A percentile compares a stretch with the other conserved stretches of the same genome.
Conservation (phyloP, 768 basidiomycete genomes). For the Trametes punicea region DNA sequence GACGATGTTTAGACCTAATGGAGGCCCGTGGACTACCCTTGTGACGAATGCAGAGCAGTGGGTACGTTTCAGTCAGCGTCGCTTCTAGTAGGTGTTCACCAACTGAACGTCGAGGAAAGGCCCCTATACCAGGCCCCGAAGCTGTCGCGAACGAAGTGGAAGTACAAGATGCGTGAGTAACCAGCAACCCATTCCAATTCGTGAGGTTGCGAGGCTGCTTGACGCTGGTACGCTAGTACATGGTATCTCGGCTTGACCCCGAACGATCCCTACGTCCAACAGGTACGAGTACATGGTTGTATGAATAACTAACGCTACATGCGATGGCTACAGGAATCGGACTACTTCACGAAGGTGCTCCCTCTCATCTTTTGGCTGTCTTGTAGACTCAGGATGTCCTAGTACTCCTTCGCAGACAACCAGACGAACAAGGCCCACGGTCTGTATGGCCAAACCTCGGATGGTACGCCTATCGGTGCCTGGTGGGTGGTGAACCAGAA, state of each 20-base stretch:
- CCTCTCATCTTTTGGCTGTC: no score
- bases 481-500: constrained; percentile 32
- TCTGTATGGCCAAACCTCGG: constrained; percentile 11
- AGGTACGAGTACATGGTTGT: neutral
- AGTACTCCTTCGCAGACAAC: constrained; percentile 31
- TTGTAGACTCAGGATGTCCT: no score
- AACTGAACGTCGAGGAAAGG: constrained; percentile 4
- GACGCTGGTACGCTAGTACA: constrained; percentile 14
- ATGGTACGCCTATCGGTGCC: constrained; percentile 23
- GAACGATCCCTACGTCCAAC: constrained; percentile 25
- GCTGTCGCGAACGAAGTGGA: constrained; percentile 21
- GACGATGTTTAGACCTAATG: constrained; percentile 32
- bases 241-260: constrained; percentile 30
- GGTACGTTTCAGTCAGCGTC: constrained; percentile 4
- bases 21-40: constrained; percentile 26
- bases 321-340: constrained; percentile 22
- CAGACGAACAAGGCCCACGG: constrained; percentile 33
- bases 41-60: constrained; percentile 29
- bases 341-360: constrained; percentile 27
- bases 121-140: constrained; percentile 22
- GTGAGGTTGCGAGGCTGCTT: neutral
- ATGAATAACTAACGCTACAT: neutral
- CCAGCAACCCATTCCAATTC: no score
- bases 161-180: constrained; percentile 26
- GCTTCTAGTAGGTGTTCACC: neutral